phyloP scores from a whole-genome alignment of 1,139 yeast genomes.

The Pichia sp. region DNA sequence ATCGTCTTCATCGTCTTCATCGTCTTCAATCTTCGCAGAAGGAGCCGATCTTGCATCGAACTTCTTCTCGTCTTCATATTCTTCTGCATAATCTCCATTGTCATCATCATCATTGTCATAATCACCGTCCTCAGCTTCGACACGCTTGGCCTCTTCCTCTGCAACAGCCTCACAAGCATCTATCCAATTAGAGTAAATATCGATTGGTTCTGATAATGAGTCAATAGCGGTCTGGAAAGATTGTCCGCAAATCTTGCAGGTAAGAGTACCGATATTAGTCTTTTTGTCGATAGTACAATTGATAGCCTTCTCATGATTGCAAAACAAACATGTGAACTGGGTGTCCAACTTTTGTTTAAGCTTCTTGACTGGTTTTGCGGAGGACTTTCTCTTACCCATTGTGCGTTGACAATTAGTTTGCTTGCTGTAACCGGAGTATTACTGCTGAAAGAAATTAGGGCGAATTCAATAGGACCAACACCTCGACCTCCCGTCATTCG shows the following conservation, averaged over 20 bases:
- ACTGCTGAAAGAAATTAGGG: too few relatives aligned
- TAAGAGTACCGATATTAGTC: conserved; percentile 74
- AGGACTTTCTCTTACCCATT: conserved; percentile 86
- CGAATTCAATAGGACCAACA: too few relatives aligned
- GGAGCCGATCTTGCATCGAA: background rate
- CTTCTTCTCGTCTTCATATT: conserved; percentile 15
- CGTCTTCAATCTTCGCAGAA: conserved; percentile 8
- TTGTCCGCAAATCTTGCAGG: conserved; percentile 94
- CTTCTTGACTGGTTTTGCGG: conserved; percentile 75
- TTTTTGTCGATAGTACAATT: conserved; percentile 85
- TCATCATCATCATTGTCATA: conserved; percentile 25
- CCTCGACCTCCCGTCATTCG: too few relatives aligned
- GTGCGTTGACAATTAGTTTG: too few relatives aligned
- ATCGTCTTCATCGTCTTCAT: conserved; percentile 9
- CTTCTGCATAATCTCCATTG: conserved; percentile 21
- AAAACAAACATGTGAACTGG: conserved; percentile 84
- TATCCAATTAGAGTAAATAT: conserved; percentile 95
- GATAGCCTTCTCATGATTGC: conserved; percentile 93
- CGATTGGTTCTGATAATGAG: conserved; percentile 80
- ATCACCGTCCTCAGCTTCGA: conserved; percentile 25
- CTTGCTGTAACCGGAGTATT: too few relatives aligned
- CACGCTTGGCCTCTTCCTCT: conserved; percentile 43
- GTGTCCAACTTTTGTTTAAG: conserved; percentile 77
- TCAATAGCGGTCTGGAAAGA: conserved; percentile 86
- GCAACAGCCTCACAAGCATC: conserved; percentile 98